phyloP scores from a whole-genome alignment of 148 eudicot species.

The Polygonum aviculare region DNA sequence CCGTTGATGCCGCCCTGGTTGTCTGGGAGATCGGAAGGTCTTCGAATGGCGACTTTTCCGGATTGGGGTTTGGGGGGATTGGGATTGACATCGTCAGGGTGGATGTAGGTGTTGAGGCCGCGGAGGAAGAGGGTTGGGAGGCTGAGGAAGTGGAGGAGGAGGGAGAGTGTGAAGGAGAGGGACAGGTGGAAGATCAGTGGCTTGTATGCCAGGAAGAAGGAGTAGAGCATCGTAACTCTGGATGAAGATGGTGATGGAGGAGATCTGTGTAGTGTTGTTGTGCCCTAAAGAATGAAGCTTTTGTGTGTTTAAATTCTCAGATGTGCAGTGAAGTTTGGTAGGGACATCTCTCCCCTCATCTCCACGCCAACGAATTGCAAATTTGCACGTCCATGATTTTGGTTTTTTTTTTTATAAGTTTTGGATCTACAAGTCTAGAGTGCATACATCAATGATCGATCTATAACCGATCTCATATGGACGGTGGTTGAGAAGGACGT shows the following conservation, averaged over 20 bases:
- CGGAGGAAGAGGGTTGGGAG: slow-evolving; percentile 55
- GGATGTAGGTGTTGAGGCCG: slow-evolving; percentile 87
- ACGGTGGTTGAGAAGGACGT: too few relatives aligned
- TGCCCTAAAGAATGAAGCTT: not conserved
- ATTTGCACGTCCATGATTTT: not conserved
- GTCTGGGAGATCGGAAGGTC: slow-evolving; percentile 42
- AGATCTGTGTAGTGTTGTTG: not conserved
- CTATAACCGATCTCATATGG: too few relatives aligned
- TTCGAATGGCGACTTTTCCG: slow-evolving; percentile 61
- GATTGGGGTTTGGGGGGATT: slow-evolving; percentile 24
- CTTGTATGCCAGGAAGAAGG: slow-evolving; percentile 25
- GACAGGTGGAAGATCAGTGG: slow-evolving; percentile 49
- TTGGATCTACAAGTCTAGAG: not conserved
- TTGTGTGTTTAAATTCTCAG: not conserved
- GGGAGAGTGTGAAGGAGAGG: slow-evolving; percentile 42
- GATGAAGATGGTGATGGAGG: not conserved
- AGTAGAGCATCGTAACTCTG: slow-evolving; percentile 10
- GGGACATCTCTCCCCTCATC: not conserved
- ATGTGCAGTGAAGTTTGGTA: not conserved
- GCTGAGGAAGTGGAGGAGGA: slow-evolving; percentile 43
- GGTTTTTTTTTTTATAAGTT: not conserved
- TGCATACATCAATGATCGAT: too few relatives aligned
- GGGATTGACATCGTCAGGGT: slow-evolving; percentile 84
- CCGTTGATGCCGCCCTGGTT: slow-evolving; percentile 24
- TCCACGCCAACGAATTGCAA: not conserved